Evolutionary conservation across 2,329 filamentous ascomycete genomes (phyloP).

Genomic region (Shiraia sp.): DNA sequence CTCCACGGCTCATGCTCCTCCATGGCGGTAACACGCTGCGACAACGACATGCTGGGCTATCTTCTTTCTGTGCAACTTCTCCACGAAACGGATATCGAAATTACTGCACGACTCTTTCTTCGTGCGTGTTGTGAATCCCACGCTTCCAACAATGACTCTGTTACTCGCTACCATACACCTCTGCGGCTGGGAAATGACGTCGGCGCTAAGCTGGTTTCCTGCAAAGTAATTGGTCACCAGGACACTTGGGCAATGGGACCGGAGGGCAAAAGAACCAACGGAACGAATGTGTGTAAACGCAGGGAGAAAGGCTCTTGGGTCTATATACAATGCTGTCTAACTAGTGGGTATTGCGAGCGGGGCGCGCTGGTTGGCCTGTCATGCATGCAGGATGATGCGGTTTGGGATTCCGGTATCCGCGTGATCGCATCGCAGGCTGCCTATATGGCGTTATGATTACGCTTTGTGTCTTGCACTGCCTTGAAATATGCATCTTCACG

Average conservation of each 20-base stretch:
- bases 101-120: not conserved
- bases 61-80: not conserved
- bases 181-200: slow-evolving; percentile 15
- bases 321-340: slow-evolving; percentile 15
- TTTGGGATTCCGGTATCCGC: slow-evolving; percentile 19
- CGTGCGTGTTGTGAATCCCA: not conserved
- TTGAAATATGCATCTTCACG: not conserved
- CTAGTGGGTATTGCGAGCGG: no score
- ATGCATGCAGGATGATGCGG: slow-evolving; percentile 16
- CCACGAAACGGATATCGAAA: not conserved
- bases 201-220: slow-evolving; percentile 1
- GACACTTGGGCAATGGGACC: slow-evolving; percentile 1
- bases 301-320: slow-evolving; percentile 9
- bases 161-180: slow-evolving; percentile 1
- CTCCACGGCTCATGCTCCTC: slow-evolving; percentile 49
- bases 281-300: not conserved
- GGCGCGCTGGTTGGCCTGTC: no score
- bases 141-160: not conserved
- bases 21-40: slow-evolving; percentile 44
- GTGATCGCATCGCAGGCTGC: slow-evolving; percentile 21
- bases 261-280: not conserved
- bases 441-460: slow-evolving; percentile 16
- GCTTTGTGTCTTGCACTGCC: slow-evolving; percentile 1
- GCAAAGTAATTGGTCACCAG: slow-evolving; percentile 9
- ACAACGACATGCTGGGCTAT: slow-evolving; percentile 42